Percentiles rank a stretch among this genome's conserved stretches.
Evolutionary conservation across 352 stramenopile species (phyloP).

Genomic region (Globisporangium radiosum): DNA sequence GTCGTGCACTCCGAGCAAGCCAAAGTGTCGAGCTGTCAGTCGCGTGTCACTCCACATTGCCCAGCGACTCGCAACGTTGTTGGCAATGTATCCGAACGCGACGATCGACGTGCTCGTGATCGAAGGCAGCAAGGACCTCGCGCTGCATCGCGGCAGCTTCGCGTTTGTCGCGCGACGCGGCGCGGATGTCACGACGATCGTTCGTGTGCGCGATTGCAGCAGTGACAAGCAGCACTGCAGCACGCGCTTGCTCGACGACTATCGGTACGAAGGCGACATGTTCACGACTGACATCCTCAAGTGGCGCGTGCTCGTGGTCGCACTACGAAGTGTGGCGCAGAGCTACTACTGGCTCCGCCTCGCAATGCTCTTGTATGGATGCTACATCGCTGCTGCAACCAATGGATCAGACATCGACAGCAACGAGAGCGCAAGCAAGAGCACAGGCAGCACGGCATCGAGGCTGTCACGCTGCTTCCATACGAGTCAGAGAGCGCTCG

Average conservation of each 20-base stretch:
- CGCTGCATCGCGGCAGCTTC: not conserved
- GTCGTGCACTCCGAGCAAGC: not conserved
- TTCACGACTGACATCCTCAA: constrained; percentile 5
- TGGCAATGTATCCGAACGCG: constrained; percentile 1
- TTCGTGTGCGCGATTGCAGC: constrained; percentile 4
- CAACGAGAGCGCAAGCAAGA: not conserved
- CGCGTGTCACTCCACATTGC: not conserved
- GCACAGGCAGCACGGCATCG: not conserved
- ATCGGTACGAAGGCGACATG: constrained; percentile 13
- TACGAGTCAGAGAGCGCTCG: not conserved
- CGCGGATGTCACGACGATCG: constrained; percentile 7
- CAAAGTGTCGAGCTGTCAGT: not conserved
- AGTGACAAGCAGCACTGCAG: not conserved
- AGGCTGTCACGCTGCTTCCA: not conserved
- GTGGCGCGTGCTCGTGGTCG: constrained; percentile 2
- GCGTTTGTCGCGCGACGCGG: constrained; percentile 7
- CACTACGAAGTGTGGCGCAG: constrained; percentile 3
- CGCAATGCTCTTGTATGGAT: constrained; percentile 1
- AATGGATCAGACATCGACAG: no score
- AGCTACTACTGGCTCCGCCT: constrained; percentile 11
- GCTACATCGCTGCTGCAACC: constrained; percentile 1
- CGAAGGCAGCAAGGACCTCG: constrained; percentile 6
- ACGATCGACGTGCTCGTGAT: constrained; percentile 8
- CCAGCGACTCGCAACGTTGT: not conserved
- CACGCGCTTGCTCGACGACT: constrained; percentile 5